Percentiles rank a stretch among this genome's conserved stretches.
Conservation (phyloP, 306 rosid species). For the Cucurbita pepo region DNA sequence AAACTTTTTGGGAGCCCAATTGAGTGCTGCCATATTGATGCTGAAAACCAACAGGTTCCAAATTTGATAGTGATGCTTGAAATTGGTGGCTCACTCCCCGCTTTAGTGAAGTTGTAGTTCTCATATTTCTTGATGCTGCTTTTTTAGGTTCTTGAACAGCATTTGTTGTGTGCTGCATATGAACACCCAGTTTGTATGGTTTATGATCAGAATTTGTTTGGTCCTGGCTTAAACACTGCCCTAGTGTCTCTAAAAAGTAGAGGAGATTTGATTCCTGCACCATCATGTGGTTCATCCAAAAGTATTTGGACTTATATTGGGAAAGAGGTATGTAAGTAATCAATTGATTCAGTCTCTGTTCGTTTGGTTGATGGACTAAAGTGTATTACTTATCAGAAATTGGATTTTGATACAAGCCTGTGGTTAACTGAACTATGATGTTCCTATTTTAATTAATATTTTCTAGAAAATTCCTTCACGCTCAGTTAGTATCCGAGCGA, state of each 20-base stretch:
- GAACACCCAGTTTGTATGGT: constrained; percentile 54
- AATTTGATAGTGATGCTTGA: background rate
- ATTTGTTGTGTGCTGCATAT: constrained; percentile 74
- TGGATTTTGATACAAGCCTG: background rate
- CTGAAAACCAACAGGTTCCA: constrained; percentile 71
- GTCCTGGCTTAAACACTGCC: constrained; percentile 38
- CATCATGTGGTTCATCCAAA: constrained; percentile 28
- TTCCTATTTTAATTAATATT: background rate
- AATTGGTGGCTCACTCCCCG: background rate
- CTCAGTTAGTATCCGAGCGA: constrained; percentile 62
- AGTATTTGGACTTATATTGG: constrained; percentile 78
- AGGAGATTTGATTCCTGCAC: constrained; percentile 43
- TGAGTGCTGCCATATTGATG: constrained; percentile 80
- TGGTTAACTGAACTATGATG: background rate
- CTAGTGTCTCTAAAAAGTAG: constrained; percentile 39
- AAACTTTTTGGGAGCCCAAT: constrained; percentile 77
- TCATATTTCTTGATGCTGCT: constrained; percentile 11
- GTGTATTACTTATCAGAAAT: background rate
- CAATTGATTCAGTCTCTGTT: constrained; percentile 7
- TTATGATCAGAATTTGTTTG: constrained; percentile 64
- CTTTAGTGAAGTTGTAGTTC: background rate
- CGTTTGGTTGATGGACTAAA: constrained; percentile 8
- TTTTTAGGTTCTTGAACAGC: constrained; percentile 73
- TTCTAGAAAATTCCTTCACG: constrained; percentile 67
- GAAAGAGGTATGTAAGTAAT: constrained; percentile 31